Conservation (phyloP, 345 rosid genomes). For the Stellera chamaejasme region DNA sequence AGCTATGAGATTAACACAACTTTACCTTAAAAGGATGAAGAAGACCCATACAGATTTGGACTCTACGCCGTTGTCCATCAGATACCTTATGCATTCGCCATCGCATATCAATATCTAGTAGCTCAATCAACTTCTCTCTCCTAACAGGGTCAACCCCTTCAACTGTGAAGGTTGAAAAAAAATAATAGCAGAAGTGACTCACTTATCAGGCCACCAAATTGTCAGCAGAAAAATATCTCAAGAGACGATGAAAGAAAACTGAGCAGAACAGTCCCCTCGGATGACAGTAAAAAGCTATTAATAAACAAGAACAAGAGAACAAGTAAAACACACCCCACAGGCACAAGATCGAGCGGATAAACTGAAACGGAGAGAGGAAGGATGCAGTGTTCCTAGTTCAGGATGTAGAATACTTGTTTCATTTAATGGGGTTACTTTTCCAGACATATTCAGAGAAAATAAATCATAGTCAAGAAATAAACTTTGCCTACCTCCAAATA, state of each 20-base stretch:
- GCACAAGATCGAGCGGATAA: too few species aligned
- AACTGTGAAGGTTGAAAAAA: constrained; percentile 32
- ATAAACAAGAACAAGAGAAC: too few species aligned
- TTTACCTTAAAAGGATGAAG: constrained; percentile 86
- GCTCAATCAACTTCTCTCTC: constrained; percentile 81
- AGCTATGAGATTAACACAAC: not conserved
- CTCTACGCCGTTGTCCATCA: constrained; percentile 95
- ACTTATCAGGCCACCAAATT: not conserved
- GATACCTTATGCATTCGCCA: constrained; percentile 99
- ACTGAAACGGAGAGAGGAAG: too few species aligned
- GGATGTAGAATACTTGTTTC: not conserved
- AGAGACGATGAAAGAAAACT: not conserved
- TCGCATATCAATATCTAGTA: constrained; percentile 84
- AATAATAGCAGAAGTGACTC: not conserved
- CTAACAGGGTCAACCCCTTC: constrained; percentile 84
- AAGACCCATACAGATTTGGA: constrained; percentile 98
- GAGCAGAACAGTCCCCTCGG: too few species aligned
- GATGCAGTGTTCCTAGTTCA: not conserved
- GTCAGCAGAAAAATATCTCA: constrained; percentile 1
- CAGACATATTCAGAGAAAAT: not conserved
- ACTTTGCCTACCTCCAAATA: constrained; percentile 67
- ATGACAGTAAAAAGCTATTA: too few species aligned
- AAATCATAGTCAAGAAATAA: not conserved
- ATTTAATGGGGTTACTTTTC: not conserved
- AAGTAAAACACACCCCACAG: too few species aligned